Base-by-base conservation (phyloP, 345 rosid genomes). In the Linum trigynum region DNA sequence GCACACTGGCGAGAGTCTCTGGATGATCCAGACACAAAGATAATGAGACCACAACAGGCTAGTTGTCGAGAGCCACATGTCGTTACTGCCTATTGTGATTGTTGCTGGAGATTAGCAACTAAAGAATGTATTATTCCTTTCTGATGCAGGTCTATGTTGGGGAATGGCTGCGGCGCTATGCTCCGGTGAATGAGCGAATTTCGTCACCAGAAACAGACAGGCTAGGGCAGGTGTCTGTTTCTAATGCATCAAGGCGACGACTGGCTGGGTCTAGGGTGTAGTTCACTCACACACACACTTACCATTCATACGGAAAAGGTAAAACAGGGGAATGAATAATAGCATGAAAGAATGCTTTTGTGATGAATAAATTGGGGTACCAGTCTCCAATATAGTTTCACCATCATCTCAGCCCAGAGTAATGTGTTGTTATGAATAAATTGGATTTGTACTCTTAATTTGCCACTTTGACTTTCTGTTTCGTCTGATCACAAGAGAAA, bases 11-110 rank as follows among this genome's bases (percentile, higher is more conserved):
- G 82, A 37, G 99, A 94, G 78, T 90, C 99, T 15, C 74, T 94
- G 65, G 99, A 94, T 88, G 97, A 90, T 81, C 96, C 92, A 17
- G 97, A 94, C 71, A 88, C 99, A 38, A 94, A 90, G 85, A 85
- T 94, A 74, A 90, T 94, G 97, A 88, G 96, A 77, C 98, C 96
- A 39, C 98, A 92, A 65, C 91, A 92, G 95, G 99, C 85, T 72
- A 65, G 60, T 66, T 79, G 38, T 39, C 43, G 15, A 37, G 23
- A 37, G 39, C 43, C 10, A 23, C 32, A 23, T 23, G 32, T 23
- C 32, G 32, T 23, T 23, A 23, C 16, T 50, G 35, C 12, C 16
- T 17, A 10, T 37, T 23, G 32, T 23, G 32, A 23, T 23, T 1
- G 32, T 23, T 23, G 32, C 32, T 23, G 32, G 32, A 23, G 32